A percentile compares a stretch with the other conserved stretches of the same genome.
Conservation (phyloP, 805 yeast genomes). For the Hanseniaspora occidentalis region DNA sequence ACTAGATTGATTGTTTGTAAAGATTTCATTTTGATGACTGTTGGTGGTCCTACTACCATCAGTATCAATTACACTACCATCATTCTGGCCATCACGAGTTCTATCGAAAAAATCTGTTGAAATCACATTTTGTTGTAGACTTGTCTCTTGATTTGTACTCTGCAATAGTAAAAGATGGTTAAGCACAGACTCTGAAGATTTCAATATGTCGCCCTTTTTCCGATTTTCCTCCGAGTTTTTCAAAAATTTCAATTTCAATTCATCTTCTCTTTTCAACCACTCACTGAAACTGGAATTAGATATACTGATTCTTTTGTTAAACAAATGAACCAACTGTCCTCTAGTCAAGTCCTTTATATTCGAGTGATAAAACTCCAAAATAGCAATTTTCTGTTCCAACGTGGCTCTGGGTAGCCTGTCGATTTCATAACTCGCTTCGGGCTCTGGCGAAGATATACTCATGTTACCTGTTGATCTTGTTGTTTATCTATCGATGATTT, state of each 20-base stretch:
- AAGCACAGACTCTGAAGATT: not conserved
- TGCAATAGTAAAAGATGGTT: not conserved
- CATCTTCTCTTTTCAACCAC: conserved; percentile 45
- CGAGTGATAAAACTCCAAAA: conserved; percentile 31
- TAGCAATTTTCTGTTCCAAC: conserved; percentile 44
- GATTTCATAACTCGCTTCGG: not conserved
- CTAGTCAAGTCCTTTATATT: conserved; percentile 39
- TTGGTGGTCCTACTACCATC: not conserved
- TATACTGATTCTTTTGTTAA: conserved; percentile 37
- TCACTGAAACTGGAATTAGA: conserved; percentile 50
- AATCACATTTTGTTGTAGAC: no score
- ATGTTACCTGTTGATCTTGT: not conserved
- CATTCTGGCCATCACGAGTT: no score
- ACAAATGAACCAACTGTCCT: conserved; percentile 43
- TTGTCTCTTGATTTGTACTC: no score
- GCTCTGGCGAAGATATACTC: not conserved
- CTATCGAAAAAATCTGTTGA: no score
- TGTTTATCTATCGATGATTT: no score
- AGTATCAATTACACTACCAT: no score
- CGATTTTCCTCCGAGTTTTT: conserved; percentile 29
- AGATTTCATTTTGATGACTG: not conserved
- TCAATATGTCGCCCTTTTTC: conserved; percentile 24
- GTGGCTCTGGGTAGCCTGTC: conserved; percentile 35
- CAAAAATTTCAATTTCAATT: conserved; percentile 33
- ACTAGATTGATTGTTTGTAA: no score